Base-by-base conservation (phyloP, 306 rosid species). In the Acacia acuminata region DNA sequence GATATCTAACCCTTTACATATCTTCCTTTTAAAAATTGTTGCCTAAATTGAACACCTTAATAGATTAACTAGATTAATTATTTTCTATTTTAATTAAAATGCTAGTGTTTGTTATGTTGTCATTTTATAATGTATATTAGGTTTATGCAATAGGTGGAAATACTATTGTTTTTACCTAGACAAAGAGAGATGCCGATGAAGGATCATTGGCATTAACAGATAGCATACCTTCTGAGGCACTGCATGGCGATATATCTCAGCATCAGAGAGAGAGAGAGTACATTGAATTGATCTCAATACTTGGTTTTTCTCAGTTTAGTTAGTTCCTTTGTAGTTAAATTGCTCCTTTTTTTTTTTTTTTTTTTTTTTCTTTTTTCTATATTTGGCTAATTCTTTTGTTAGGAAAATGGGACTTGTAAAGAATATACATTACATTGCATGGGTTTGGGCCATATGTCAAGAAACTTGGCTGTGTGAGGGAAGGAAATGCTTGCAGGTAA, bases 231-330 rank as follows among this genome's bases (percentile, higher is more conserved):
- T 96, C 98, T 77, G 99, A 96, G 85, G 99, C 99, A 61, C 87
- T 96, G 93, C 99, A 96, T 83, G 99, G 99, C 22, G 99, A 96
- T 89, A 96, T 96, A 86, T 96, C 98, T 55, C 99, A 96, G 84
- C 98, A 94, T 86, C 99, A 96, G 74, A 90, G 99, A 75, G 99
- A 27, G 27, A 27, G 27, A 96, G 89, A 91, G 98, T 89, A 96
- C 98, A 71, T 84, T 96, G 76, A 96, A 96, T 90, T 92, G 94
- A 77, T 96, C 94, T 86, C 93, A 30, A 30, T 30, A 30, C 32
- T 30, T 30, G 32, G 32, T 30, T 30, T 30, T 30, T 30, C 32
- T 30, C 32, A 2, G 32, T 30, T 30, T 30, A 30, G 32, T 30
- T 30, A 30, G 32, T 30, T 30, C 32, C 32, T 30, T 2, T 30